A percentile compares a stretch with the other conserved stretches of the same genome.
Evolutionary conservation across 495 filamentous ascomycete genomes (phyloP).

Genomic region (Penicillium silybi): DNA sequence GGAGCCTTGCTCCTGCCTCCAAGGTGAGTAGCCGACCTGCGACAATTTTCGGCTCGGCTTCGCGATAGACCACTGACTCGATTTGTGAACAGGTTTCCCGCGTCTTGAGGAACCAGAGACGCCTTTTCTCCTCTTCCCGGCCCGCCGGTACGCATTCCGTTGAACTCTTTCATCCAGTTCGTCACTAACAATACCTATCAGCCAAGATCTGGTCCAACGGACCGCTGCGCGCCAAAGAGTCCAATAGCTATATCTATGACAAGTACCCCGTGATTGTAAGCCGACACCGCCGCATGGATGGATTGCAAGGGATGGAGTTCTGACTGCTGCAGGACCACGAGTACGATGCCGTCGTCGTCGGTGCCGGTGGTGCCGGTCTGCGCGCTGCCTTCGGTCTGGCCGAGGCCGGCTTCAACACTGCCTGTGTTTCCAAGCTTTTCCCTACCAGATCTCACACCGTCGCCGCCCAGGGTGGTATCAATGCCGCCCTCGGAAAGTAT

Average conservation of each 20-base stretch:
- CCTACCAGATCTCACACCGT: constrained; percentile 95
- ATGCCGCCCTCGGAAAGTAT: constrained; percentile 89
- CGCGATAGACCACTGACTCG: constrained; percentile 22
- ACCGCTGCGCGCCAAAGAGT: constrained; percentile 87
- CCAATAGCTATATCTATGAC: constrained; percentile 71
- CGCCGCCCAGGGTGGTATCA: constrained; percentile 78
- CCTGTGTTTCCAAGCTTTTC: constrained; percentile 97
- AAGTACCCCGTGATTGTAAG: constrained; percentile 93
- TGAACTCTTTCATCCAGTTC: constrained; percentile 4
- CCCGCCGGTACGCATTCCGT: constrained; percentile 62
- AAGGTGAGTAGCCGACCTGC: constrained; percentile 42
- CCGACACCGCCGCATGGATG: constrained; percentile 12
- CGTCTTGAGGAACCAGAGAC: constrained; percentile 50
- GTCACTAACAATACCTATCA: constrained; percentile 35
- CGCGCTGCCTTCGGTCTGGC: constrained; percentile 95
- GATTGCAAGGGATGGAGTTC: constrained; percentile 11
- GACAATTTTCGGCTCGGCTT: constrained; percentile 24
- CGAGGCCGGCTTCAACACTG: constrained; percentile 96
- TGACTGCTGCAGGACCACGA: constrained; percentile 59
- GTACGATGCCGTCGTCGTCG: constrained; percentile 89
- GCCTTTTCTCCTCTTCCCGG: constrained; percentile 81
- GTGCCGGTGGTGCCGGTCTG: constrained; percentile 89
- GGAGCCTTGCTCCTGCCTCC: constrained; percentile 55
- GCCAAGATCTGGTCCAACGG: constrained; percentile 78
- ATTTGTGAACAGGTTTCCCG: constrained; percentile 38